Percentiles rank a stretch among this genome's conserved stretches.
These are phyloP conservation scores for Nannizziopsis barbatae DNA, from an alignment of 2,329 filamentous ascomycete genomes.

Conservation along the genomic window DNA sequence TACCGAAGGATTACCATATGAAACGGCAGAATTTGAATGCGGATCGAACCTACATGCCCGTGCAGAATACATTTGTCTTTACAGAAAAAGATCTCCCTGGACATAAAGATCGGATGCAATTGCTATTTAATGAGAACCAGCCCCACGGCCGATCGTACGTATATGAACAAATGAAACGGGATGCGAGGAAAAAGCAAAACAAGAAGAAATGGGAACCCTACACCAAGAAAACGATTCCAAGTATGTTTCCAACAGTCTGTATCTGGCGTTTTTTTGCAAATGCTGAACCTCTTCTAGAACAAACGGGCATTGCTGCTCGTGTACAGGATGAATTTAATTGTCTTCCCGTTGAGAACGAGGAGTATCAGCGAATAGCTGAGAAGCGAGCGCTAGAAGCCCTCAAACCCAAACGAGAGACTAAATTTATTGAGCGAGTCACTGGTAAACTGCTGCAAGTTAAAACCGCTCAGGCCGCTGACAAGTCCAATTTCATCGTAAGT, in stretches of 20 bases:
- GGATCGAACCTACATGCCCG: constrained; percentile 32
- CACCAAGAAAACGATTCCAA: constrained; percentile 53
- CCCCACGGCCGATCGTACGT: constrained; percentile 31
- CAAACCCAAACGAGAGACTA: constrained; percentile 48
- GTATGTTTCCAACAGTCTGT: constrained; percentile 41
- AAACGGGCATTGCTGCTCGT: constrained; percentile 62
- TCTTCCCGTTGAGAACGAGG: constrained; percentile 59
- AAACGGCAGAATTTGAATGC: constrained; percentile 52
- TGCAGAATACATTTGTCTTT: constrained; percentile 83
- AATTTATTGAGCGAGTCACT: constrained; percentile 36
- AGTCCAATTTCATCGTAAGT: constrained; percentile 36
- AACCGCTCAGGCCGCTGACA: constrained; percentile 37
- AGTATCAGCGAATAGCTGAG: constrained; percentile 53
- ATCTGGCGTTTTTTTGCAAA: background rate
- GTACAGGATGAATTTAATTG: constrained; percentile 67
- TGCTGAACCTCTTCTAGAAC: constrained; percentile 45
- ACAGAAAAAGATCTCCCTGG: constrained; percentile 85
- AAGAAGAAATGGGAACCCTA: constrained; percentile 50
- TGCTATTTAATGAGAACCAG: constrained; percentile 33
- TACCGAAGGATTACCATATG: constrained; percentile 84
- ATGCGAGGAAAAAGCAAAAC: constrained; percentile 36
- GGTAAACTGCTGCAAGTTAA: constrained; percentile 49
- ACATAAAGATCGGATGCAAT: constrained; percentile 43
- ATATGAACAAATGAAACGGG: constrained; percentile 37
- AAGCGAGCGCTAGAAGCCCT: constrained; percentile 49